A percentile compares a stretch with the other conserved stretches of the same genome.
These are phyloP conservation scores for Pseudonectria buxi DNA, from an alignment of 2,329 filamentous ascomycete species.

Conservation along the genomic window DNA sequence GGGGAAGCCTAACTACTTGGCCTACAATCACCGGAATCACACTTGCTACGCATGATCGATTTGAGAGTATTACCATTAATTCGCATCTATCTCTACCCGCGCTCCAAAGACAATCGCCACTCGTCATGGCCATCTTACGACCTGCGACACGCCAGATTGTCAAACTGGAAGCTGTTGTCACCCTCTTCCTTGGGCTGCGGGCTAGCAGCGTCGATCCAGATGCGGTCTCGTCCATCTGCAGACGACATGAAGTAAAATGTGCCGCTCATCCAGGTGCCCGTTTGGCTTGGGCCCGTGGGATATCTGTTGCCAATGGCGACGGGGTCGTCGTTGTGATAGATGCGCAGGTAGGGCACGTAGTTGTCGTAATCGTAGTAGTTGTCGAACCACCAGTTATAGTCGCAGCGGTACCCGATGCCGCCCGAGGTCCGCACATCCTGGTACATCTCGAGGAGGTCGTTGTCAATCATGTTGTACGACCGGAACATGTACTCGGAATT, in stretches of 20 bases:
- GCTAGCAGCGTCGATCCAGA: slow-evolving; percentile 5
- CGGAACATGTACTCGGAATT: slow-evolving; percentile 2
- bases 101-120: no score
- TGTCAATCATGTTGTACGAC: slow-evolving; percentile 2
- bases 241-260: slow-evolving; percentile 1
- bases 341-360: neutral
- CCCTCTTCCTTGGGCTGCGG: slow-evolving; percentile 1
- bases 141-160: no score
- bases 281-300: neutral
- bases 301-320: slow-evolving; percentile 1
- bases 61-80: no score
- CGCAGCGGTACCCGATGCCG: neutral
- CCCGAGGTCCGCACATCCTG: slow-evolving; percentile 3
- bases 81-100: no score
- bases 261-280: neutral
- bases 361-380: neutral
- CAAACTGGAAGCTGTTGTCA: neutral
- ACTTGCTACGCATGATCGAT: no score
- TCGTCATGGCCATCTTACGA: no score
- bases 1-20: no score
- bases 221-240: neutral
- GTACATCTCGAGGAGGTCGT: slow-evolving; percentile 6
- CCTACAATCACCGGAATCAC: no score
- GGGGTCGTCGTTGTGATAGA: slow-evolving; percentile 1
- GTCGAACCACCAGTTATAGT: neutral